A percentile compares a stretch with the other conserved stretches of the same genome.
Conservation (phyloP, 805 yeast species). For the Cyberlindnera mrakii region DNA sequence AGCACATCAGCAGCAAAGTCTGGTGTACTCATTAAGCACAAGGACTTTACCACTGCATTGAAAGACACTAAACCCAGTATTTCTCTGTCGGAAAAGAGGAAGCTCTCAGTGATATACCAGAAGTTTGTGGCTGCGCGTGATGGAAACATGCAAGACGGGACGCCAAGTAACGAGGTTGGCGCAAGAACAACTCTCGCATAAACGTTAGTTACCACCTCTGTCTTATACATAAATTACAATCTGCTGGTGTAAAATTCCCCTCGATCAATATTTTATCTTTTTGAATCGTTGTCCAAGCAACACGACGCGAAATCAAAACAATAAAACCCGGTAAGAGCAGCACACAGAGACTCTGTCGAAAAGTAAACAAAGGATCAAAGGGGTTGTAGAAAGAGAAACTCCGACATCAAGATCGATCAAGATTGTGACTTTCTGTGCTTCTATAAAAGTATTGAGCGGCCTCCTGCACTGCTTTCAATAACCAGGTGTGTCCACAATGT, state of each 20-base stretch:
- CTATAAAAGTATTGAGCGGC: no score
- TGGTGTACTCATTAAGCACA: slow-evolving; percentile 40
- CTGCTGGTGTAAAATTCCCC: no score
- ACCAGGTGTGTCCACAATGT: slow-evolving; percentile 11
- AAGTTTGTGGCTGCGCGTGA: slow-evolving; percentile 74
- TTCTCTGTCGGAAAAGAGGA: slow-evolving; percentile 60
- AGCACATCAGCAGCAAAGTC: slow-evolving; percentile 7
- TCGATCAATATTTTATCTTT: not conserved
- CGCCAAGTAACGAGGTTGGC: slow-evolving; percentile 32
- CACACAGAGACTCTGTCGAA: not conserved
- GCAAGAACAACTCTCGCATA: slow-evolving; percentile 13
- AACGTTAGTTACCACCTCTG: not conserved
- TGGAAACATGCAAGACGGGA: slow-evolving; percentile 90
- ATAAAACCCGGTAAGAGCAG: slow-evolving; percentile 3
- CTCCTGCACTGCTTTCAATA: not conserved
- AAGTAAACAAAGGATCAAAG: slow-evolving; percentile 5
- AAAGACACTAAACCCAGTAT: slow-evolving; percentile 86
- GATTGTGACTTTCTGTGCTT: no score
- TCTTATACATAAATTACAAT: not conserved
- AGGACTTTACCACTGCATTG: slow-evolving; percentile 58
- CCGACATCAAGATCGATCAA: no score
- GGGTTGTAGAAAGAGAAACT: not conserved
- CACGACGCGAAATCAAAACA: slow-evolving; percentile 4
- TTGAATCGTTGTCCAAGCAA: slow-evolving; percentile 4
- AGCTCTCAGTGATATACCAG: slow-evolving; percentile 57